Conservation (phyloP, 306 rosid genomes). For the Vigna unguiculata region DNA sequence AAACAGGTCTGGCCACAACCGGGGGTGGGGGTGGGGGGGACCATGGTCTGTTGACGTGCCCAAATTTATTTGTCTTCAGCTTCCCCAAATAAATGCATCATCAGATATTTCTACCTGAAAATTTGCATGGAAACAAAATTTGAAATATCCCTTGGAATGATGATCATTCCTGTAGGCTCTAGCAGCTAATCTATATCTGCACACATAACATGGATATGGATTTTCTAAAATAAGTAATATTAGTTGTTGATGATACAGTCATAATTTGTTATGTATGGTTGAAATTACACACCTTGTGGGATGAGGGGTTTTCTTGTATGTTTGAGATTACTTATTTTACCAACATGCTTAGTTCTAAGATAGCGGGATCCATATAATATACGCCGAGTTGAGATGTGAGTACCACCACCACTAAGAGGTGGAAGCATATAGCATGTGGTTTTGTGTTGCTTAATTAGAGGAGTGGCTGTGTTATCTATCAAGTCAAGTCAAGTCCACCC, state of each 20-base stretch:
- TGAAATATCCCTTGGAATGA: slow-evolving; percentile 11
- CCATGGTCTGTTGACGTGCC: slow-evolving; percentile 49
- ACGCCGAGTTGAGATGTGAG: background rate
- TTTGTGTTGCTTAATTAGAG: slow-evolving; percentile 14
- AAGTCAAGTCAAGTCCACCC: slow-evolving; percentile 41
- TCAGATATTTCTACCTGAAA: slow-evolving; percentile 6
- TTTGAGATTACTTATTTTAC: background rate
- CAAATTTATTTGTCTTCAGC: slow-evolving; percentile 39
- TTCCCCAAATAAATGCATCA: slow-evolving; percentile 32
- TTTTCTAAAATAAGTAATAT: background rate
- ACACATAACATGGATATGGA: background rate
- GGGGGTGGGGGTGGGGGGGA: slow-evolving; percentile 44
- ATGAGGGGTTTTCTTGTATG: background rate
- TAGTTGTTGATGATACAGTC: background rate
- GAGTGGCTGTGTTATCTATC: slow-evolving; percentile 47
- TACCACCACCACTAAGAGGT: slow-evolving; percentile 25
- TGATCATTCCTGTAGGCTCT: slow-evolving; percentile 2
- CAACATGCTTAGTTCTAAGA: background rate
- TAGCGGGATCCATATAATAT: background rate
- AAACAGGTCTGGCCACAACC: slow-evolving; percentile 43
- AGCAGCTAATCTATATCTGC: background rate
- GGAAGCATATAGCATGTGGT: slow-evolving; percentile 44
- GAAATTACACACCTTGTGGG: background rate
- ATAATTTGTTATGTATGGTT: background rate
- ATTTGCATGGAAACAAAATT: slow-evolving; percentile 31